Evolutionary conservation across 2,329 filamentous ascomycete genomes (phyloP), one percentile per base, ranked within the genome.

Genomic region (Arthrobotrys sinensis): DNA sequence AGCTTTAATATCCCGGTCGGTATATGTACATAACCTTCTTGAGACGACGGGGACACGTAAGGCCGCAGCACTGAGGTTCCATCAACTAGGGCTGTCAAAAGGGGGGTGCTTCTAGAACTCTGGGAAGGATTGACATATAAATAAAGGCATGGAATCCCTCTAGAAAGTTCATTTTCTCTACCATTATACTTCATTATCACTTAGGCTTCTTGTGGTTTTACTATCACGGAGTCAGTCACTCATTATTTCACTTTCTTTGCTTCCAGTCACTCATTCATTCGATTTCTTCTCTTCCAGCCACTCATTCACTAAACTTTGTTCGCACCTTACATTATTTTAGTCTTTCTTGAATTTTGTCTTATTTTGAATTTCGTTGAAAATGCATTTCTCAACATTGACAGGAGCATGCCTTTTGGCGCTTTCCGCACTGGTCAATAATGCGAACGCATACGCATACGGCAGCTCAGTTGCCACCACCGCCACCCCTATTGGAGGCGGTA

Each of bases 221-320:
- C 53, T 57, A 70, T 70, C 72, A 55, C 55, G 38, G 53, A 34
- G 45, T 60, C 66, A 70, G 73, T 70, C 66, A 77, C 38, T 78
- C 67, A 16, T 77, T 70, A 40, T 48, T 46, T 50, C 50, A 52
- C 34, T 62, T 48, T 71, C 43, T 19, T 53, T 60, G 28, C 57
- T 63, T 67, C 46, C 46, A 52, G 66, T 71, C 67, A 60, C 62
- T 77, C 73, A 52, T 71, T 77, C 60, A 57, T 53, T 43, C 50
- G 14, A 19, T 55, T 64, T 52, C 46, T 70, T 19, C 32, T 16
- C 64, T 65, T 67, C 48, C 19, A 38, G 34, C 63, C 43, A 43
- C 21, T 76, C 40, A 38, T 64, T 67, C 21, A 40, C 24, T n/a
- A 40, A 24, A 46, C 50, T 55, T 70, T 55, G 36, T 70, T 70